Evolutionary conservation across 2,329 filamentous ascomycete genomes (phyloP), one percentile per base, ranked within the genome.

Genomic region (Botryotinia narcissicola): DNA sequence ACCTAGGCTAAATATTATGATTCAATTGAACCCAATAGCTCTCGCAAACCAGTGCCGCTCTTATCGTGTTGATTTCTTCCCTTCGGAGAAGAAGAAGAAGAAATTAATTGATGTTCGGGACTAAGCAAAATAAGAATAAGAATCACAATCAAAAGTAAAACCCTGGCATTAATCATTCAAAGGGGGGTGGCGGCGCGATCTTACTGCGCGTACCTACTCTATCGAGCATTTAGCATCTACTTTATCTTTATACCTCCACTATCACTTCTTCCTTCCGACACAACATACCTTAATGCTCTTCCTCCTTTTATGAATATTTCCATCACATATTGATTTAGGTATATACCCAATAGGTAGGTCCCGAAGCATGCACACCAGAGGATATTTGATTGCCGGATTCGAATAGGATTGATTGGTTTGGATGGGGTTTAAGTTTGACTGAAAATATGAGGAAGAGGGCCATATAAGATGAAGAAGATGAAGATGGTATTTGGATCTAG

Each of bases 161-260:
- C 57, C 57, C 29, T 20, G 20, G 29, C 8, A 60, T 18, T 29
- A 3, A 60, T 37, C 32, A 61, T 29, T 16, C 51, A 60, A 22
- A 60, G 57, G 57, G 57, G 57, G 57, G 57, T 60, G 57, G 57
- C 57, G 57, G 51, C 51, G 51, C 51, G 51, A 57, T 57, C 51
- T 57, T 7, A 57, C 51, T 57, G 51, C 51, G 48, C 48, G 48
- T 51, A 51, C 48, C 25, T 51, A 10, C 46, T 48, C 20, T n/a
- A 51, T 51, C 25, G 25, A 51, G 48, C 20, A 51, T 51, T 20
- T 51, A 51, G 48, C 16, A 54, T 54, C n/a, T 16, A 54, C 51
- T 29, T 25, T 54, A 29, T n/a, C 51, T 29, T 25, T 54, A 29
- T 29, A 29, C 51, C 51, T 54, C 51, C 51, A 54, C n/a, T 54